Evolutionary conservation across 2,329 filamentous ascomycete species (phyloP), one percentile per base, ranked within the genome.

Genomic region (Metarhizium rileyi): DNA sequence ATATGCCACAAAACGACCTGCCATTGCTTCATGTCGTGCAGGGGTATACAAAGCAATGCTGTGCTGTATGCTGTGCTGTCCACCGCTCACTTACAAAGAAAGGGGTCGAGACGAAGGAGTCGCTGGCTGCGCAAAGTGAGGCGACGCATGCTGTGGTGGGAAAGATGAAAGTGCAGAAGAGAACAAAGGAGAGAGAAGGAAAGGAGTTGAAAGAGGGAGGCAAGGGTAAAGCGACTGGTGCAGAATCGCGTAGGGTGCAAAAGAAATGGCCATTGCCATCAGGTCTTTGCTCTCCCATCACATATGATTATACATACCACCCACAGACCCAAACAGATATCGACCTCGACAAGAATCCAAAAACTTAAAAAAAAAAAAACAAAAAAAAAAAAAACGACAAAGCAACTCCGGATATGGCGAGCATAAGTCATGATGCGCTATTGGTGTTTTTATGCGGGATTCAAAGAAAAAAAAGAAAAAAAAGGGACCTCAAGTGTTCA

Each of bases 341-440:
- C 7, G 2, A 42, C 10, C 22, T 25, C 38, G 10, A 25, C 12
- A 25, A 36, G 7, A 38, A 23, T 25, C 38, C 38, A 42, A 22
- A 40, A 20, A 40, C 20, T 3, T 6, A 18, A 40, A 7, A 22
- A 22, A 42, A 42, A 25, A 14, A 25, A 42, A 7, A 42, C 25
- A 7, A 10, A 40, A 25, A 42, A 10, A 50, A 38, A 14, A 33
- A 33, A 33, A 33, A 16, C 8, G 9, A 3, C 5, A 14, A 10
- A 33, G 16, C 36, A 46, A 50, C 30, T 40, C 51, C 49, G 28
- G 16, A 14, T 22, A 50, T 52, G 41, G 46, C 33, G 49, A n/a
- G 44, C 51, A 54, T 51, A 35, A 52, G 46, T 49, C 50, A 51
- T 49, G 30, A 52, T 43, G 40, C 44, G 47, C 50, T 44, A 22